Conservation (phyloP, 2,329 filamentous ascomycete species). For the Nigrospora oryzae region DNA sequence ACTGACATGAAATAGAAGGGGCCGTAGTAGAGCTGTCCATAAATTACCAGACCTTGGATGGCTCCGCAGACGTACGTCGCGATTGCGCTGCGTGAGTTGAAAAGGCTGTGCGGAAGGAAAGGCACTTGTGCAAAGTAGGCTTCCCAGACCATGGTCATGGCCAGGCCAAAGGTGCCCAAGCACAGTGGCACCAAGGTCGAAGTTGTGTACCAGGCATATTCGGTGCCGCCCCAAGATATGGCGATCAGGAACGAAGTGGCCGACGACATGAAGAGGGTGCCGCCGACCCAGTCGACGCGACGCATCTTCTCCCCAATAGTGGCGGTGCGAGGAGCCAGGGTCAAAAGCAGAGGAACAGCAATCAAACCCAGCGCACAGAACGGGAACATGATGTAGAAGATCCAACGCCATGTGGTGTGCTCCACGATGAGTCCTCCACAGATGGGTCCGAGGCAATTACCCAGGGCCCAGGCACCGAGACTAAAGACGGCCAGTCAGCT, state of each 20-base stretch:
- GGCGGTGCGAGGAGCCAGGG: constrained; percentile 20
- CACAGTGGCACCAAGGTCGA: constrained; percentile 31
- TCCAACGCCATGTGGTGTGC: constrained; percentile 32
- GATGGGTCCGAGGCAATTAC: constrained; percentile 28
- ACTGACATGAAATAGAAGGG: constrained; percentile 12
- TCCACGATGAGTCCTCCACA: constrained; percentile 25
- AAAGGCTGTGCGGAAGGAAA: constrained; percentile 19
- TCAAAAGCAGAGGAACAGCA: constrained; percentile 28
- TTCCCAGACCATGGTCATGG: constrained; percentile 28
- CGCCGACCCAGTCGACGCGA: constrained; percentile 34
- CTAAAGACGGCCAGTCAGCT: background rate
- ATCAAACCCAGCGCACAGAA: constrained; percentile 27
- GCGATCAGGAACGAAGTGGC: constrained; percentile 31
- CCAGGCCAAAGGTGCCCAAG: constrained; percentile 28
- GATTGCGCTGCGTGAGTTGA: constrained; percentile 15
- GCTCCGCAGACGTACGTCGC: constrained; percentile 20
- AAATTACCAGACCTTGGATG: constrained; percentile 21
- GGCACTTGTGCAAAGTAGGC: constrained; percentile 16
- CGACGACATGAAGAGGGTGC: constrained; percentile 28
- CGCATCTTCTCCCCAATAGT: constrained; percentile 19
- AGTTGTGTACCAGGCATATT: constrained; percentile 30
- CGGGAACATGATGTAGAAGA: constrained; percentile 37
- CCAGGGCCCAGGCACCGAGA: constrained; percentile 29
- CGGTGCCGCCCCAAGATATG: constrained; percentile 32
- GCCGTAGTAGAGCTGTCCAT: constrained; percentile 2